Conservation (phyloP, 2,329 filamentous ascomycete genomes). For the Cladophialophora carrionii region DNA sequence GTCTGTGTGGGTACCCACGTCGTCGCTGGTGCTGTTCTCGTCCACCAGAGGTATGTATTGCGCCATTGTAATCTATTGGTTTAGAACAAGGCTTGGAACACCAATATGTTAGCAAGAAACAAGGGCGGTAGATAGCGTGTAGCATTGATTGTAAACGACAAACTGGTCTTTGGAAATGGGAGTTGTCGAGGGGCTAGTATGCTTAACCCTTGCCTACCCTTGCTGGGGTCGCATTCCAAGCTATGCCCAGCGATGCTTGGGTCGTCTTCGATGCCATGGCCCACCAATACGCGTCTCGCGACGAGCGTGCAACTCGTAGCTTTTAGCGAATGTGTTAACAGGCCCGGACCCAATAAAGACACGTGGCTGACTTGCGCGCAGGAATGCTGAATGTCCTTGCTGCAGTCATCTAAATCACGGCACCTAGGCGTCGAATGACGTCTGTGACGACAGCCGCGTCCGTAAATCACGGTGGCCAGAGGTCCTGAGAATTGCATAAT, state of each 20-base stretch:
- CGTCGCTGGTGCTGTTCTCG: not conserved
- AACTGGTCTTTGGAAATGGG: not conserved
- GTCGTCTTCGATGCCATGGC: not conserved
- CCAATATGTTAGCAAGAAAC: not conserved
- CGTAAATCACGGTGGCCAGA: not conserved
- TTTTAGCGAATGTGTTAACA: not conserved
- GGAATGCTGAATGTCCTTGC: not conserved
- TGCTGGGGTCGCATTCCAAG: not conserved
- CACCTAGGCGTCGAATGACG: not conserved
- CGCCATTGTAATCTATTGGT: not conserved
- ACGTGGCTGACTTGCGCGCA: not conserved
- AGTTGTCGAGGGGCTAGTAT: not conserved
- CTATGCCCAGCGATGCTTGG: not conserved
- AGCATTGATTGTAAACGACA: not conserved
- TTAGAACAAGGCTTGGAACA: not conserved
- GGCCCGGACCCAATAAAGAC: not conserved
- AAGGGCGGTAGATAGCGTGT: not conserved
- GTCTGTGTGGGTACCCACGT: not conserved
- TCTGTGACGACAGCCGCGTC: not conserved
- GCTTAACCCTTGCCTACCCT: not conserved
- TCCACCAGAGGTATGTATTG: not conserved
- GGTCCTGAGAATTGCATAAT: not conserved
- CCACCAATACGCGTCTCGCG: not conserved
- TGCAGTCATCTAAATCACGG: not conserved
- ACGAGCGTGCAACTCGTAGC: not conserved